Conservation (phyloP, 1,284 basidiomycete genomes). For the Tetrapyrgos nigripes region DNA sequence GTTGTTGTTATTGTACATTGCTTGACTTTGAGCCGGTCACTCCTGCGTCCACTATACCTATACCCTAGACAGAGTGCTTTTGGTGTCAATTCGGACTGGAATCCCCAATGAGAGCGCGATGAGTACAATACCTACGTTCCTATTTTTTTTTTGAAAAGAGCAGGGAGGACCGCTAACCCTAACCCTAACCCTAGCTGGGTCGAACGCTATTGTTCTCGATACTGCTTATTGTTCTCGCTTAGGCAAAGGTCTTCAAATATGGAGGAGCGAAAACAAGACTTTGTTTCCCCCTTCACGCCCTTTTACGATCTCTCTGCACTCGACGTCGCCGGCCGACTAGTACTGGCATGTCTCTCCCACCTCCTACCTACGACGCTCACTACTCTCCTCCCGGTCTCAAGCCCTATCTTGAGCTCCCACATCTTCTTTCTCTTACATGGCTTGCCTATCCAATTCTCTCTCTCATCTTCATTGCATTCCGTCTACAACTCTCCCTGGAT, state of each 20-base stretch:
- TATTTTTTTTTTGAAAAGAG: too few relatives aligned
- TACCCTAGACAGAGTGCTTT: too few relatives aligned
- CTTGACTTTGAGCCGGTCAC: too few relatives aligned
- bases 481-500: conserved; percentile 76
- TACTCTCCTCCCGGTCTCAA: conserved; percentile 56
- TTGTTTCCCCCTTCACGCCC: neutral
- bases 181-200: too few relatives aligned
- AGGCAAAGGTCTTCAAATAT: neutral
- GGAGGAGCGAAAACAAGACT: neutral
- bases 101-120: too few relatives aligned
- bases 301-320: neutral
- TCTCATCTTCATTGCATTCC: conserved; percentile 85
- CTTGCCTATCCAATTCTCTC: conserved; percentile 87
- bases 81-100: too few relatives aligned
- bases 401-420: conserved; percentile 84
- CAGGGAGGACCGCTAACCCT: too few relatives aligned
- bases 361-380: conserved; percentile 60
- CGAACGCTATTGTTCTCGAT: too few relatives aligned
- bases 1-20: too few relatives aligned
- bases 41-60: too few relatives aligned
- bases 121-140: too few relatives aligned
- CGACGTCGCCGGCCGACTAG: conserved; percentile 29
- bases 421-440: conserved; percentile 86
- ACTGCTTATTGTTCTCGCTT: neutral
- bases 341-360: conserved; percentile 41